A percentile compares a stretch with the other conserved stretches of the same genome.
Evolutionary conservation across 2,329 filamentous ascomycete species (phyloP).

Genomic region (Ceratocystis ficicola): DNA sequence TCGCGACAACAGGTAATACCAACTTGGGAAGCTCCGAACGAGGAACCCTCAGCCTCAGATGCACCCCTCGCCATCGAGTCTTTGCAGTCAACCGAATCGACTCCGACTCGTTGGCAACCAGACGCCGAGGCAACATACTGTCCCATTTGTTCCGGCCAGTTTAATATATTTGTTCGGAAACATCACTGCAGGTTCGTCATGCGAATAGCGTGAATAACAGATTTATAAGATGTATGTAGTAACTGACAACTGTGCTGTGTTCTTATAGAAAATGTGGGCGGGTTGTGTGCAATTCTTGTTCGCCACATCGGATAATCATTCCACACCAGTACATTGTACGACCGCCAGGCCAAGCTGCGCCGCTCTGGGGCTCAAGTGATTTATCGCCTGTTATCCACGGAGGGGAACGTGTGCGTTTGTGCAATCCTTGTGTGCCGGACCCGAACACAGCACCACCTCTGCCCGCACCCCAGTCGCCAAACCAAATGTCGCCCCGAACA

Average conservation of each 20-base stretch:
- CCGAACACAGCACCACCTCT: conserved; percentile 47
- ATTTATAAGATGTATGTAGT: neutral
- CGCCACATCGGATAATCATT: conserved; percentile 88
- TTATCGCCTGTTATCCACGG: conserved; percentile 29
- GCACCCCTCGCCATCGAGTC: neutral
- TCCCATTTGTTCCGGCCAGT: conserved; percentile 68
- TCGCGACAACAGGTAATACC: conserved; percentile 7
- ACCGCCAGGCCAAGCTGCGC: conserved; percentile 40
- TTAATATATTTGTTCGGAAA: conserved; percentile 76
- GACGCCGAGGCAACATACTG: conserved; percentile 72
- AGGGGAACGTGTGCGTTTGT: conserved; percentile 47
- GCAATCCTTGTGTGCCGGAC: conserved; percentile 51
- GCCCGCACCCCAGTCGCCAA: conserved; percentile 26
- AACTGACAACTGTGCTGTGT: conserved; percentile 14
- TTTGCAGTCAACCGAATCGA: conserved; percentile 32
- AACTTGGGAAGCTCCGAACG: conserved; percentile 10
- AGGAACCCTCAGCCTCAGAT: conserved; percentile 8
- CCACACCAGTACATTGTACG: conserved; percentile 86
- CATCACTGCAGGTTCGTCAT: conserved; percentile 71
- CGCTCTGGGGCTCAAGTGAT: conserved; percentile 15
- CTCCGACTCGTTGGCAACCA: conserved; percentile 73
- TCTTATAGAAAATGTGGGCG: conserved; percentile 66
- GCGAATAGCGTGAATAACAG: neutral
- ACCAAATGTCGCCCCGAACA: conserved; percentile 29
- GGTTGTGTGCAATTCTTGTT: conserved; percentile 81